phyloP scores from a whole-genome alignment of 2,329 filamentous ascomycete species.

The Diaporthe sp. region DNA sequence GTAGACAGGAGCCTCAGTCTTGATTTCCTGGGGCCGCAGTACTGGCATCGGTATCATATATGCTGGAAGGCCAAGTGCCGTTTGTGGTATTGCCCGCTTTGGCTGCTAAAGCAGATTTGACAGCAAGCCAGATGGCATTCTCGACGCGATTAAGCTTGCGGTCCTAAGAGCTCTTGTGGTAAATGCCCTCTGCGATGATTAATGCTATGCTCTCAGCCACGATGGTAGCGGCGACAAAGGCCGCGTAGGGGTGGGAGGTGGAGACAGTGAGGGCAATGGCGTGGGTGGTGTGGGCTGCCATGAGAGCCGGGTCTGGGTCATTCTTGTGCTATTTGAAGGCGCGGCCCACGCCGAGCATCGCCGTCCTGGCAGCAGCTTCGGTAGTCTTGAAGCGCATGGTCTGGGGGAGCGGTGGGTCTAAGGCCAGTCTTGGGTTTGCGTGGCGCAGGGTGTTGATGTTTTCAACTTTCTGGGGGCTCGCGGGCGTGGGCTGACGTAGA shows the following conservation, averaged over 20 bases:
- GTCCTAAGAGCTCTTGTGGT: neutral
- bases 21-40: no score
- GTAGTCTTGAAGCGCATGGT: neutral
- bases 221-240: neutral
- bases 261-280: neutral
- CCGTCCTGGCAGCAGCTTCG: neutral
- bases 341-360: neutral
- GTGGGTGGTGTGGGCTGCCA: neutral
- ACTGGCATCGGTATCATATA: neutral
- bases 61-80: neutral
- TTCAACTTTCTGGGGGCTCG: neutral
- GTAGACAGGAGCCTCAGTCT: no score
- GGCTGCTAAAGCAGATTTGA: neutral
- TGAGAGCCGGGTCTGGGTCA: neutral
- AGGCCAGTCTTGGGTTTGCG: neutral
- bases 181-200: neutral
- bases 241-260: neutral
- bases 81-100: neutral
- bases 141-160: neutral
- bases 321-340: neutral
- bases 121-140: neutral
- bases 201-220: neutral
- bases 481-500: neutral
- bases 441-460: neutral
- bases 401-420: neutral